Percentiles rank a stretch among this genome's conserved stretches.
Evolutionary conservation across 2,329 filamentous ascomycete species (phyloP).

Genomic region (Colletotrichum kahawae): DNA sequence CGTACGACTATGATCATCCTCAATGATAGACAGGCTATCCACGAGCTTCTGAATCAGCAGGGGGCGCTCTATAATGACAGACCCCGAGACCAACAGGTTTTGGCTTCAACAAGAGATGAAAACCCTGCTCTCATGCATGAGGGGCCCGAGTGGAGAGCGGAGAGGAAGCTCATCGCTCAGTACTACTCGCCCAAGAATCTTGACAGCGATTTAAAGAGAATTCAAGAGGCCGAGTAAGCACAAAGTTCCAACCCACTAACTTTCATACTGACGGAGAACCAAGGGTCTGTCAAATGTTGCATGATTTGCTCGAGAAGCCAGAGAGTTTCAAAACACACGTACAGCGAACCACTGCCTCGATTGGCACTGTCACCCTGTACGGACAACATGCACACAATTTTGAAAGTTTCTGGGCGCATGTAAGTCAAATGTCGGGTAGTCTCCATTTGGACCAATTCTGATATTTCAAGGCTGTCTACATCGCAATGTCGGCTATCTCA

Average conservation of each 20-base stretch:
- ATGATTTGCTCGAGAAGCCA: constrained; percentile 1
- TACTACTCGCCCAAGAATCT: constrained; percentile 48
- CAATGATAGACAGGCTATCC: constrained; percentile 41
- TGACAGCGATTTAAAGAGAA: constrained; percentile 43
- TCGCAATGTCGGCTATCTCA: constrained; percentile 22
- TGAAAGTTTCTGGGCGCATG: constrained; percentile 6
- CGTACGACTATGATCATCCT: constrained; percentile 44
- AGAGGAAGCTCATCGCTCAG: constrained; percentile 51
- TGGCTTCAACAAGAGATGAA: background rate
- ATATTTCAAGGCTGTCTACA: background rate
- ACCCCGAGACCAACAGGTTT: constrained; percentile 28
- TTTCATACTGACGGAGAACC: background rate
- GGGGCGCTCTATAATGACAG: constrained; percentile 46
- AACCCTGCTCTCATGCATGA: constrained; percentile 44
- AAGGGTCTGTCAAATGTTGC: background rate
- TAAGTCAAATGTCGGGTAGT: background rate
- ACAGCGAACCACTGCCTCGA: constrained; percentile 6
- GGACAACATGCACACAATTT: background rate
- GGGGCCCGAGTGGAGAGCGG: constrained; percentile 46
- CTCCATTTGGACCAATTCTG: background rate
- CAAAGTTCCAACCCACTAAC: accelerated
- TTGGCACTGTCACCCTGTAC: background rate
- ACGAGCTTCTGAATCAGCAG: constrained; percentile 50
- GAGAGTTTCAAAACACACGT: background rate
- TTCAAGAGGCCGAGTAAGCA: constrained; percentile 51